These are phyloP conservation scores for Fusarium sp. DNA, from an alignment of 2,329 filamentous ascomycete genomes.

Conservation along the genomic window DNA sequence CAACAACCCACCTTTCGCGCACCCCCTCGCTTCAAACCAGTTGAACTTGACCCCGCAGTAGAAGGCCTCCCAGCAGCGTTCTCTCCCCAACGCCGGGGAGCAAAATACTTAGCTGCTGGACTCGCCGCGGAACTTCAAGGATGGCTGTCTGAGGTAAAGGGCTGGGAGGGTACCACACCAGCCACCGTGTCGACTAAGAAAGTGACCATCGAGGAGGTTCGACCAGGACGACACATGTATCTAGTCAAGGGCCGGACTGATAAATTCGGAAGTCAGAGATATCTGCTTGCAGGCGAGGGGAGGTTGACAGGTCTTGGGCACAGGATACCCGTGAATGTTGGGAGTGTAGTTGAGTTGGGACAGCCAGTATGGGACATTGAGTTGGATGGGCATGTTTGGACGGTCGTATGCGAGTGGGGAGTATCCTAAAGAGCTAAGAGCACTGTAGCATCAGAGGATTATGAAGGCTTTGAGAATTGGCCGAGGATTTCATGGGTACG, in stretches of 20 bases:
- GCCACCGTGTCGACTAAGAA: conserved; percentile 34
- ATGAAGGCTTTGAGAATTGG: not conserved
- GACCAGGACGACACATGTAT: conserved; percentile 54
- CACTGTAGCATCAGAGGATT: too few species aligned
- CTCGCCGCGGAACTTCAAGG: conserved; percentile 57
- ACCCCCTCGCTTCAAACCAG: conserved; percentile 57
- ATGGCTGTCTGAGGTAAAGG: conserved; percentile 58
- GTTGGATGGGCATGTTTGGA: conserved; percentile 53
- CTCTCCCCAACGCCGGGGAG: conserved; percentile 55
- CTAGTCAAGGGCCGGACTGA: conserved; percentile 46
- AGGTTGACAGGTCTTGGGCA: conserved; percentile 54
- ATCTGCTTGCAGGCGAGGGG: conserved; percentile 57
- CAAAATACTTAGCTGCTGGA: conserved; percentile 54
- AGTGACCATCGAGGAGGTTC: conserved; percentile 51
- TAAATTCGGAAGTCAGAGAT: conserved; percentile 30
- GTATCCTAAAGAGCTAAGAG: conserved; percentile 18
- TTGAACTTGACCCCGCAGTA: conserved; percentile 42
- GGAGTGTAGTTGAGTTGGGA: conserved; percentile 52
- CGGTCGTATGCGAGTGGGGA: conserved; percentile 57
- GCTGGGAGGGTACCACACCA: conserved; percentile 48
- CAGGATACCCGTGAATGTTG: conserved; percentile 47
- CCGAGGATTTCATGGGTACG: not conserved
- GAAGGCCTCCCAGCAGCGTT: conserved; percentile 50
- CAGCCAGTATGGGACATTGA: conserved; percentile 57
- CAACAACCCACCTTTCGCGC: conserved; percentile 57